Evolutionary conservation across 768 basidiomycete species (phyloP), one percentile per base, ranked within the genome.

Genomic region (Trametes elegans): DNA sequence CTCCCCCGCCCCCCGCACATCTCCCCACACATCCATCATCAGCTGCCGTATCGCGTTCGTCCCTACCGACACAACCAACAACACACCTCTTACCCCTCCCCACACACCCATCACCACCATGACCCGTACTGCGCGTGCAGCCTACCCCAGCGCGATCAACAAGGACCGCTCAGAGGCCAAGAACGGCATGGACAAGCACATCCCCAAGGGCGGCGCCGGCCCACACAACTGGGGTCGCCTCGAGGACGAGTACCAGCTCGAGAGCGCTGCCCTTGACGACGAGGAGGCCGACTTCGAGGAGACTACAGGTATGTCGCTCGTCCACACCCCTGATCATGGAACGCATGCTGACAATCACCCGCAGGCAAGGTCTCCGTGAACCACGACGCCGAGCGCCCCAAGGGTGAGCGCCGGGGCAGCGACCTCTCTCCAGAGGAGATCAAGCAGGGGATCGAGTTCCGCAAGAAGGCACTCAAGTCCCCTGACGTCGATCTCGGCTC

Each of bases 211-310:
- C 57, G 93, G 93, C 51, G 84, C 82, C 24, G 93, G 93, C 29
- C 76, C 79, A 7, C 84, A 93, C 73, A 93, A 90, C 74, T 96
- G 93, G 93, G 93, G 93, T 55, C 80, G 78, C 51, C 68, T 89
- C 59, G 72, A 70, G 3, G 76, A 89, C 63, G 88, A 92, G 73
- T 72, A 69, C 35, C 76, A 80, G 57, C 76, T 80, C 61, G 89
- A 88, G 71, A 66, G 68, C 23, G 79, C 76, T 32, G 87, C 83
- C 1, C 51, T 78, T 38, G 74, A 73, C 19, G 90, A 90, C 70
- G 83, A 83, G 66, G 73, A 74, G 41, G 64, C 67, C n/a, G 78
- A 79, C 16, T 63, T 74, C 28, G 77, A 76, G 34, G 59, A 69
- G 49, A 58, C 59, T 57, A 53, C 60, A 49, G 61, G 62, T 65